Base-by-base conservation (phyloP, 768 basidiomycete genomes). In the Cytidiella melzeri region DNA sequence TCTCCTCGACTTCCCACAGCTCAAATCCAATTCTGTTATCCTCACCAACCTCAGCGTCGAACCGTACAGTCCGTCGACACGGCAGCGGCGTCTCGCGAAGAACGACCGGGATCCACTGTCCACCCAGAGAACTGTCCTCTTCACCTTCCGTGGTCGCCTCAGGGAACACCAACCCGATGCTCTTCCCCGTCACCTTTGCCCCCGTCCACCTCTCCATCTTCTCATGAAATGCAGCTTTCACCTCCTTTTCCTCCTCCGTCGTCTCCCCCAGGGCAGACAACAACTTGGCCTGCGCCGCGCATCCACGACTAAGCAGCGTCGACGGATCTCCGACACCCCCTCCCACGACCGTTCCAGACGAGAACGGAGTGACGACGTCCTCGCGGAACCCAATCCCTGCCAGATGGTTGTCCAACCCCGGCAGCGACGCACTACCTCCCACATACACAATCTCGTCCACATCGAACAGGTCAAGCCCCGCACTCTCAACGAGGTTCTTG, bases 381-480 rank as follows among this genome's bases (percentile, higher is more conserved):
- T 87, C 84, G 15, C 67, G 54, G 67, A 89, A 82, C 3, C 80
- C 80, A 34, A 7, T 34, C 40, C 73, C 68, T 5, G 63, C 58
- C 25, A 78, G 60, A 19, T 77, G 68, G 60, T 82, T 81, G 60
- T 88, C 81, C 36, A 92, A 72, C 0, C 89, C 89, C 0, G 87
- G 87, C 3, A 92, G 70, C 57, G 75, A 80, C 1, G 84, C 74
- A 1, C 84, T 81, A 11, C 88, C 87, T 1, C 89, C 88, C 24
- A 87, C 77, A 57, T 90, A 88, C 12, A 89, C 82, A 41, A 91
- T 75, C 67, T 91, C 87, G 57, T 88, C 85, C 30, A 91, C 72
- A 45, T 84, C 74, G 58, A 81, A 74, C 4, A 80, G 64, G 60
- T 91, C 87, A 7, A 85, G 56, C 21, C 69, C 69, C 0, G 76